Evolutionary conservation across 2,329 filamentous ascomycete genomes (phyloP).

Genomic region (Zasmidium citrigriseum): DNA sequence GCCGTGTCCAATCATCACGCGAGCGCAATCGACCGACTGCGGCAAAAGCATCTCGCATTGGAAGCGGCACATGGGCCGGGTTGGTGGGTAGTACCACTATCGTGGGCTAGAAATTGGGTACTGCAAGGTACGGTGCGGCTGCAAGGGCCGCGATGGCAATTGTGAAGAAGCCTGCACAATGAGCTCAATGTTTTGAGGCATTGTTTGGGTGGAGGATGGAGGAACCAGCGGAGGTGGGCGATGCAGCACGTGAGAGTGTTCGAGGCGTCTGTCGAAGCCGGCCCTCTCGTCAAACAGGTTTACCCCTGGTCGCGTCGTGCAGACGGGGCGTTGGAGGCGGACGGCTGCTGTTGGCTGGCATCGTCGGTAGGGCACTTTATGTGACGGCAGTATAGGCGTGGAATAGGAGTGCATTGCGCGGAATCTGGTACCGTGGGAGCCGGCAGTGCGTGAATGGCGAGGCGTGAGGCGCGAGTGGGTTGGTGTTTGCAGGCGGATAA

Average conservation of each 20-base stretch:
- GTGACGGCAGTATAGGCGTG: too few species aligned
- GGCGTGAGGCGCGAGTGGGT: too few species aligned
- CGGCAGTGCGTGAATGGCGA: too few species aligned
- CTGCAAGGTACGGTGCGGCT: slow-evolving; percentile 6
- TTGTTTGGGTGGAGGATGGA: not conserved
- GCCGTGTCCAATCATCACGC: not conserved
- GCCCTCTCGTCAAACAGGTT: too few species aligned
- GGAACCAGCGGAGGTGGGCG: not conserved
- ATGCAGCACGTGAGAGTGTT: not conserved
- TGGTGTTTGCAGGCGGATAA: too few species aligned
- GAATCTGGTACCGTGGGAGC: too few species aligned
- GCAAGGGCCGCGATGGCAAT: not conserved
- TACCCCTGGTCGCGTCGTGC: too few species aligned
- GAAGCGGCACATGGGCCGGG: not conserved
- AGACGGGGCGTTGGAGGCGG: too few species aligned
- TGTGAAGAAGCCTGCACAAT: not conserved
- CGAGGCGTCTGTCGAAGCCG: too few species aligned
- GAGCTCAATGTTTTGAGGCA: not conserved
- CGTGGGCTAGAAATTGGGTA: not conserved
- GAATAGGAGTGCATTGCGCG: too few species aligned
- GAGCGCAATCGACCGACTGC: not conserved
- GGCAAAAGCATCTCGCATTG: not conserved
- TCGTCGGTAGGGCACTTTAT: too few species aligned
- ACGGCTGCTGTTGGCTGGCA: too few species aligned
- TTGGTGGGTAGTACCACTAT: not conserved